Conservation (phyloP, 345 rosid genomes). For the Citrus sp. region DNA sequence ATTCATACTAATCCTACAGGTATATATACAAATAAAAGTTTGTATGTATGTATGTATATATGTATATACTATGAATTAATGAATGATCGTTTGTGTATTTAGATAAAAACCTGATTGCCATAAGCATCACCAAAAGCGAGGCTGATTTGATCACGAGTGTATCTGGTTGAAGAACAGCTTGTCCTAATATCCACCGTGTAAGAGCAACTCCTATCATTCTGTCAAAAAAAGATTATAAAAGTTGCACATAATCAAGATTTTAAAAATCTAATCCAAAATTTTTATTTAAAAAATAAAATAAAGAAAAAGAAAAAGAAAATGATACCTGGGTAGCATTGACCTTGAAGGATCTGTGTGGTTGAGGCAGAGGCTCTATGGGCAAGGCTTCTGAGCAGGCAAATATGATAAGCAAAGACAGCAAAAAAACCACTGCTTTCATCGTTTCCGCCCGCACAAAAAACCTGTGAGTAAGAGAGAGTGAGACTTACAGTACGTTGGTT, state of each 20-base stretch:
- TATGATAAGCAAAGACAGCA: slow-evolving; percentile 12
- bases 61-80: not conserved
- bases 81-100: not conserved
- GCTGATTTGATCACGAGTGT: slow-evolving; percentile 71
- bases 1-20: not conserved
- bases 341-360: slow-evolving; percentile 31
- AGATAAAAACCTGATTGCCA: slow-evolving; percentile 53
- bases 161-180: slow-evolving; percentile 55
- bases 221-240: not conserved
- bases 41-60: not conserved
- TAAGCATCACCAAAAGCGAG: slow-evolving; percentile 71
- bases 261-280: not conserved
- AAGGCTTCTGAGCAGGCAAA: slow-evolving; percentile 18
- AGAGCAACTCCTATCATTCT: slow-evolving; percentile 48
- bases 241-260: not conserved
- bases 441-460: not conserved
- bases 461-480: not conserved
- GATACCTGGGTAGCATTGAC: slow-evolving; percentile 39
- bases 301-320: not conserved
- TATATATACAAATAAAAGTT: not conserved
- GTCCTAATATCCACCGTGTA: slow-evolving; percentile 57
- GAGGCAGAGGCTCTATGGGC: slow-evolving; percentile 29
- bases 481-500: not conserved
- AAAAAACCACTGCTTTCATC: not conserved
- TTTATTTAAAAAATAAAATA: not conserved